Evolutionary conservation across 2,329 filamentous ascomycete genomes (phyloP), one percentile per base, ranked within the genome.

Genomic region (Phaeosphaeria sp.): DNA sequence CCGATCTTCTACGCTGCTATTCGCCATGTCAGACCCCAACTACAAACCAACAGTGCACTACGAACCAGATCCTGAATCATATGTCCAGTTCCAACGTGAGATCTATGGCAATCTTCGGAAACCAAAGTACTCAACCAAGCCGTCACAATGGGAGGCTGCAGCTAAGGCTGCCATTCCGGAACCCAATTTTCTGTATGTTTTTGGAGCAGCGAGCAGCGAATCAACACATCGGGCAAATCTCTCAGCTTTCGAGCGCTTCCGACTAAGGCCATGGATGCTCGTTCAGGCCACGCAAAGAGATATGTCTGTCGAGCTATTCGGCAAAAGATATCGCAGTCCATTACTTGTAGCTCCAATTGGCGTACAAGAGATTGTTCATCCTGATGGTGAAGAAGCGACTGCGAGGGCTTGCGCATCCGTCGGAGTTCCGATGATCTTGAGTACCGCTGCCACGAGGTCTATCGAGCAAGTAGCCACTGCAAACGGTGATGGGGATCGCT

Each of bases 291-390:
- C 78, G 1, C 65, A 65, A 18, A 67, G 75, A 33, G 61, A 74
- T 56, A 55, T 73, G 48, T 70, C 67, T 10, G 65, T 72, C 1
- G 59, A 70, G 48, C 47, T 63, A n/a, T 79, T 79, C 41, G 82
- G 81, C 0, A 73, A 77, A 33, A 74, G 74, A 46, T 80, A 84
- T 49, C 73, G 79, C 2, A 80, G 77, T 17, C 88, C 87, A 0
- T 63, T 90, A 0, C 70, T 90, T 1, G 84, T 89, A 68, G 89
- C 89, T 0, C 90, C 90, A 0, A 81, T 92, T 1, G 90, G 90
- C 0, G 88, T 91, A 0, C 89, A 92, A 66, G 79, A 80, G 1
- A 86, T 90, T 30, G 87, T 90, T 69, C 89, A 93, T 64, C 71
- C 79, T 0, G 86, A 90, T 63, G 85, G 82, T 15, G 90, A 93